These are phyloP conservation scores for Alternaria conjuncta DNA, from an alignment of 2,329 filamentous ascomycete species.

Conservation along the genomic window DNA sequence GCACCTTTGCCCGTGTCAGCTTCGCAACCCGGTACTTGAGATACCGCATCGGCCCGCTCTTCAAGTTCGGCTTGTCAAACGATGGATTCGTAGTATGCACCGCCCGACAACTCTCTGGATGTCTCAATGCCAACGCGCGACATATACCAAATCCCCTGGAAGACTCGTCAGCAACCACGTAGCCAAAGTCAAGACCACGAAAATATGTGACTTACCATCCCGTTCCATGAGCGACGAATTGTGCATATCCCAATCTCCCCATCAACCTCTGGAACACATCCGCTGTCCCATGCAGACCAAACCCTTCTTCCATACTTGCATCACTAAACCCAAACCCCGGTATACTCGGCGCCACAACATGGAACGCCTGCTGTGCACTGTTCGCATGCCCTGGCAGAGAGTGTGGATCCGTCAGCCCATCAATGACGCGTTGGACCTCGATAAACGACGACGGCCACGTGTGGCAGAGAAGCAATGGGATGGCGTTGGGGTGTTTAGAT, in stretches of 20 bases:
- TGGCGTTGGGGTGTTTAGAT: constrained; percentile 60
- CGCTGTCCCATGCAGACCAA: constrained; percentile 61
- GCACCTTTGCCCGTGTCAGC: constrained; percentile 48
- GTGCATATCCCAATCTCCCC: constrained; percentile 63
- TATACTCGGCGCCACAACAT: constrained; percentile 70
- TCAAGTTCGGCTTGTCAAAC: constrained; percentile 57
- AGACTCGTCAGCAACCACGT: neutral
- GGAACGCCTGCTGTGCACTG: constrained; percentile 58
- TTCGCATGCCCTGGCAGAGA: constrained; percentile 41
- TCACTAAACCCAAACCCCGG: constrained; percentile 73
- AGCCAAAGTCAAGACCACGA: neutral
- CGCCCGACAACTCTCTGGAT: constrained; percentile 62
- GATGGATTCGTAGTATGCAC: constrained; percentile 67
- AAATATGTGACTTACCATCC: constrained; percentile 50
- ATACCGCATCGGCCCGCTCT: constrained; percentile 57
- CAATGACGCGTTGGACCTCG: constrained; percentile 63
- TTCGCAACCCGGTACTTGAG: constrained; percentile 63
- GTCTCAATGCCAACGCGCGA: constrained; percentile 56
- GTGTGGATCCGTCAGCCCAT: constrained; percentile 61
- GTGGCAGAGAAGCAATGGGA: constrained; percentile 70
- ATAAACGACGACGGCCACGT: constrained; percentile 71
- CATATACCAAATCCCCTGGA: constrained; percentile 53
- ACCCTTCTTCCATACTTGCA: constrained; percentile 58
- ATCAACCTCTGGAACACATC: constrained; percentile 66
- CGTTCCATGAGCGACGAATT: constrained; percentile 65